These are phyloP conservation scores for Planoprotostelium fungivorum DNA, from an alignment of 78 protist species.

Conservation along the genomic window DNA sequence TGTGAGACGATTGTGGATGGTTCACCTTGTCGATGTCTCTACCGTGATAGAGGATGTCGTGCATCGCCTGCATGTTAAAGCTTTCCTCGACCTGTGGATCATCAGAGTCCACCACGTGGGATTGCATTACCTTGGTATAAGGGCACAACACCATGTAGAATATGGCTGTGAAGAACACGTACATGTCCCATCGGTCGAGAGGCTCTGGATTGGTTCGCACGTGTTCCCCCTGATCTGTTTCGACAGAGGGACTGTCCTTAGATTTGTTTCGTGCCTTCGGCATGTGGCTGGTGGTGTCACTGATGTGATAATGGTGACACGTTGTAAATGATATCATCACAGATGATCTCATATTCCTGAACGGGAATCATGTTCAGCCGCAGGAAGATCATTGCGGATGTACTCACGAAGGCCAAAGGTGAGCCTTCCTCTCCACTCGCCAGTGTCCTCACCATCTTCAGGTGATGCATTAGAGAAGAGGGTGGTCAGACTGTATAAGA, in stretches of 20 bases:
- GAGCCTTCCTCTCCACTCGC: neutral
- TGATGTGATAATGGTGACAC: too few relatives aligned
- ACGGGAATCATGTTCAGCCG: neutral
- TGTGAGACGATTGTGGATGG: neutral
- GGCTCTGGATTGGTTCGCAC: too few relatives aligned
- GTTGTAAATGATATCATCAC: too few relatives aligned
- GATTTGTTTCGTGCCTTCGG: too few relatives aligned
- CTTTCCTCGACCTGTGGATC: constrained; percentile 91
- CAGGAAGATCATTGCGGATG: neutral
- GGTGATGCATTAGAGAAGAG: constrained; percentile 28
- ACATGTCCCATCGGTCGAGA: neutral
- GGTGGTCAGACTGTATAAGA: constrained; percentile 10
- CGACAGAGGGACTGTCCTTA: too few relatives aligned
- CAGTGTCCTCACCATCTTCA: neutral
- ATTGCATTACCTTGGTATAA: neutral
- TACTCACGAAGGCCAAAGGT: neutral
- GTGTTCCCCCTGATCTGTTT: too few relatives aligned
- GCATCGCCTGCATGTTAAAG: constrained; percentile 89
- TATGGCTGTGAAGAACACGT: neutral
- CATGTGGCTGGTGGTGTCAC: too few relatives aligned
- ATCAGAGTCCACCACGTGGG: neutral
- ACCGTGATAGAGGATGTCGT: constrained; percentile 74
- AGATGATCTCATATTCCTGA: neutral
- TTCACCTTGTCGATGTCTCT: constrained; percentile 1
- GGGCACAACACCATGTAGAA: neutral